Percentiles rank a stretch among this genome's conserved stretches.
These are phyloP conservation scores for Anthracocystis panici-leucophaei DNA, from an alignment of 1,284 basidiomycete genomes.

Conservation along the genomic window DNA sequence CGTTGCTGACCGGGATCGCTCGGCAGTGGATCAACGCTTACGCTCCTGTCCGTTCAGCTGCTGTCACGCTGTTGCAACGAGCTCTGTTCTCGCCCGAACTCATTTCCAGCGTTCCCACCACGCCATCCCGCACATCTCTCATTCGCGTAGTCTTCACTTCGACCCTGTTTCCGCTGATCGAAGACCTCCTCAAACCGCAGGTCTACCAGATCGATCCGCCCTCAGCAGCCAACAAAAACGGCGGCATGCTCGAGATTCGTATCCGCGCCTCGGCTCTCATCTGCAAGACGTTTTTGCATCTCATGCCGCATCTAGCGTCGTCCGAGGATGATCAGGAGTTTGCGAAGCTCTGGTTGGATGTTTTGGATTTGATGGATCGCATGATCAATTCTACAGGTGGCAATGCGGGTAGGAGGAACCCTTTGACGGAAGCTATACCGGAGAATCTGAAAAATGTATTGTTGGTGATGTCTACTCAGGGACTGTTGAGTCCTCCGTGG, in stretches of 20 bases:
- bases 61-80: constrained; percentile 87
- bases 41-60: constrained; percentile 84
- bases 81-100: constrained; percentile 75
- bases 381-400: constrained; percentile 78
- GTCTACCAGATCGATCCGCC: constrained; percentile 81
- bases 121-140: constrained; percentile 75
- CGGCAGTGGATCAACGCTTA: constrained; percentile 87
- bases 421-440: constrained; percentile 83
- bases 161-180: constrained; percentile 90
- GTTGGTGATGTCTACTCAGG: constrained; percentile 91
- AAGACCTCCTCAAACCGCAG: constrained; percentile 89
- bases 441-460: constrained; percentile 97
- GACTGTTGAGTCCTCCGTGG: constrained; percentile 74
- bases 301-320: constrained; percentile 79
- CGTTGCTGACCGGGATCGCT: constrained; percentile 81
- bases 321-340: constrained; percentile 73
- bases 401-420: constrained; percentile 37
- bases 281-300: constrained; percentile 95
- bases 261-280: constrained; percentile 86
- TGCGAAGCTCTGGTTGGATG: constrained; percentile 85
- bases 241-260: constrained; percentile 87
- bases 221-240: constrained; percentile 40
- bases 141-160: constrained; percentile 79
- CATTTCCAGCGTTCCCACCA: constrained; percentile 46
- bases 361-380: constrained; percentile 89